These are phyloP conservation scores for Tuber melanosporum DNA, from an alignment of 495 filamentous ascomycete genomes.

Conservation along the genomic window DNA sequence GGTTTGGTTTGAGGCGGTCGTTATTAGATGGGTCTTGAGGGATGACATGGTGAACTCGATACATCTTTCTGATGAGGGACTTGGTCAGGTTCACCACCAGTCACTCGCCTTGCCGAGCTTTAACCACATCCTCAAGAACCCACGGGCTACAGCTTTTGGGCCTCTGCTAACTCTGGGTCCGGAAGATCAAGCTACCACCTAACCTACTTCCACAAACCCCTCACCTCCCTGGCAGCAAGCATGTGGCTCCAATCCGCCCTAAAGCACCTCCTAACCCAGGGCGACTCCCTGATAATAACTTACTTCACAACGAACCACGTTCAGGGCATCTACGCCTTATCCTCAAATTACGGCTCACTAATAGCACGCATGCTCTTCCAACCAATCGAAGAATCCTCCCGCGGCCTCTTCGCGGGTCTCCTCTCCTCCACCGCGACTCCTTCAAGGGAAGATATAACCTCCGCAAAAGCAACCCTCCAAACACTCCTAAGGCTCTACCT, in stretches of 20 bases:
- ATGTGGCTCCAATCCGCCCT: constrained; percentile 79
- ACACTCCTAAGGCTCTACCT: constrained; percentile 56
- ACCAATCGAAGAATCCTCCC: constrained; percentile 84
- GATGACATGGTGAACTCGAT: neutral
- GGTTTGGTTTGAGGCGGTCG: neutral
- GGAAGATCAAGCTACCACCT: constrained; percentile 21
- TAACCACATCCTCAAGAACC: neutral
- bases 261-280: constrained; percentile 90
- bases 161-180: constrained; percentile 5
- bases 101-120: neutral
- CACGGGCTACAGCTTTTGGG: neutral
- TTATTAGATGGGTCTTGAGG: neutral
- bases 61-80: neutral
- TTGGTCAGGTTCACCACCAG: neutral
- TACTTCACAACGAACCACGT: constrained; percentile 64
- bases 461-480: constrained; percentile 48
- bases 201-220: constrained; percentile 41
- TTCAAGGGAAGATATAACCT: constrained; percentile 31
- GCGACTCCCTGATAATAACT: constrained; percentile 81
- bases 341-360: constrained; percentile 88
- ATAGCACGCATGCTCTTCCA: constrained; percentile 87
- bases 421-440: constrained; percentile 42
- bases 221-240: constrained; percentile 56
- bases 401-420: constrained; percentile 76
- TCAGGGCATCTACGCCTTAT: constrained; percentile 90